Percentiles rank a stretch among this genome's conserved stretches.
Evolutionary conservation across 73 alveolate species (phyloP).

Genomic region (Paramecium pentaurelia): DNA sequence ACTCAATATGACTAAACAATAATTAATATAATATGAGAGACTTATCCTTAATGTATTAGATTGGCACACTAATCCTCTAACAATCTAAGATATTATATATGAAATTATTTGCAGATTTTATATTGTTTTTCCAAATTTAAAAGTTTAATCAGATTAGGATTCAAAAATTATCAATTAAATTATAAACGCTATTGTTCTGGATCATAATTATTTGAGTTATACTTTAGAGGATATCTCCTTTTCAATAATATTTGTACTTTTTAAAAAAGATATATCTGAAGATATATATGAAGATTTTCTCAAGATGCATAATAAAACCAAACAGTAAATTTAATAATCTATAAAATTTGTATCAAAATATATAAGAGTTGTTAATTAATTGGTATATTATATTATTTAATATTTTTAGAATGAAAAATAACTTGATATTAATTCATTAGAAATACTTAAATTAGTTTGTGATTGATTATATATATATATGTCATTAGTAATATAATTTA

Average conservation of each 20-base stretch:
- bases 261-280: background rate
- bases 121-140: background rate
- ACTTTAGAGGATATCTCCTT: background rate
- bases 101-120: background rate
- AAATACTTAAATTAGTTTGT: background rate
- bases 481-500: conserved; percentile 13
- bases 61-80: conserved; percentile 3
- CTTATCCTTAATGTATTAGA: background rate
- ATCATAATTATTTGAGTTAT: background rate
- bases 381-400: background rate
- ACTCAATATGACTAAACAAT: background rate
- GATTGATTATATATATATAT: background rate
- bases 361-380: background rate
- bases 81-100: background rate
- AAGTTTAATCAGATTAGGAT: background rate
- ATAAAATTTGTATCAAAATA: background rate
- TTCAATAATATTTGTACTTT: background rate
- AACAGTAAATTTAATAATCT: background rate
- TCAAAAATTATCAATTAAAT: background rate
- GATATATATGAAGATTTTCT: background rate
- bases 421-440: background rate
- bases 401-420: background rate
- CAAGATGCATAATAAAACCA: background rate
- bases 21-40: background rate
- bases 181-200: background rate